A percentile compares a stretch with the other conserved stretches of the same genome.
Evolutionary conservation across 352 stramenopile species (phyloP).

Genomic region (Globisporangium solare): DNA sequence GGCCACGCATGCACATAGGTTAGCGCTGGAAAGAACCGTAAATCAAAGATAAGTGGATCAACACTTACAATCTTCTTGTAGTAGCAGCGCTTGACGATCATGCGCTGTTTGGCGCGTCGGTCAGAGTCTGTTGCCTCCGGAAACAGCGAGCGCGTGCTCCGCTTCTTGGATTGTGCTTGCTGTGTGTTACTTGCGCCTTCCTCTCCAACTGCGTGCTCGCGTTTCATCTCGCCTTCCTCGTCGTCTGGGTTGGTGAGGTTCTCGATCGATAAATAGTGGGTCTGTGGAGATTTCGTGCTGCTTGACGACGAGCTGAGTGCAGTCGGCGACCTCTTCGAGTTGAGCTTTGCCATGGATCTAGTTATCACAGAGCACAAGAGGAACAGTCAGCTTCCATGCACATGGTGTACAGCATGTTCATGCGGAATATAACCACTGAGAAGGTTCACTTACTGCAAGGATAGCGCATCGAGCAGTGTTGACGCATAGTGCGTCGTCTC

Average conservation of each 20-base stretch:
- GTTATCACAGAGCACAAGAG: not conserved
- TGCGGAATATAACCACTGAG: not conserved
- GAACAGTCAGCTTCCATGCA: not conserved
- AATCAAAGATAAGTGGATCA: not conserved
- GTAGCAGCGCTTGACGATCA: slow-evolving; percentile 71
- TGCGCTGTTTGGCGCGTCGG: slow-evolving; percentile 56
- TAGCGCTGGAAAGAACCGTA: not conserved
- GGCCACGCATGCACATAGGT: not conserved
- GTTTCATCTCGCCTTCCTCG: slow-evolving; percentile 12
- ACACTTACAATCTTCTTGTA: slow-evolving; percentile 78
- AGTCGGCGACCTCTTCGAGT: slow-evolving; percentile 16
- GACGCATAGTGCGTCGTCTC: slow-evolving; percentile 15
- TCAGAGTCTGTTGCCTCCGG: slow-evolving; percentile 41
- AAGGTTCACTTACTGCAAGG: slow-evolving; percentile 7
- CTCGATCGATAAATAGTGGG: slow-evolving; percentile 11
- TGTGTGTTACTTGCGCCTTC: not conserved
- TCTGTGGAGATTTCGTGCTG: slow-evolving; percentile 2
- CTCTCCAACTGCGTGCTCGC: slow-evolving; percentile 1
- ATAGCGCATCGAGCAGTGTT: slow-evolving; percentile 14
- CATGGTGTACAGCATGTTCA: not conserved
- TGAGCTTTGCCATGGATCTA: slow-evolving; percentile 17
- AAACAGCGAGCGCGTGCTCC: slow-evolving; percentile 42
- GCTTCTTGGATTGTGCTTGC: slow-evolving; percentile 25
- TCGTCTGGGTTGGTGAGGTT: slow-evolving; percentile 15
- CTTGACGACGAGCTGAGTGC: slow-evolving; percentile 8